phyloP scores from a whole-genome alignment of 768 basidiomycete genomes.

The Amanita brunnescens region DNA sequence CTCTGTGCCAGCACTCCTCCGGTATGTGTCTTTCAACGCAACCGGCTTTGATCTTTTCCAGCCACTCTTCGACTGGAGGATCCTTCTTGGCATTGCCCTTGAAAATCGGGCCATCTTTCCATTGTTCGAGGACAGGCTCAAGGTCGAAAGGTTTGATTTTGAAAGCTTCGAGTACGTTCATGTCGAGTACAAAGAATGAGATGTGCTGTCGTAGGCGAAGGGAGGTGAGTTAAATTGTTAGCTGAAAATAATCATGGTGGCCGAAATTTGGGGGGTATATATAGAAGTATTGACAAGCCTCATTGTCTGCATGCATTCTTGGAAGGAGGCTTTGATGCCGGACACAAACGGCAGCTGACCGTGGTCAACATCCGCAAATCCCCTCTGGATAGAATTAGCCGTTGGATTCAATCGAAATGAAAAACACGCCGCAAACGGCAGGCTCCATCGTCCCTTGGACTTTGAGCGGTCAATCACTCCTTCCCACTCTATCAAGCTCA shows the following conservation, averaged over 20 bases:
- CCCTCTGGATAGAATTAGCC: neutral
- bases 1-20: conserved; percentile 77
- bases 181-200: neutral
- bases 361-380: neutral
- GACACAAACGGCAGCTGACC: conserved; percentile 2
- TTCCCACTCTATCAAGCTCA: neutral
- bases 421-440: conserved; percentile 2
- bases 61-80: conserved; percentile 62
- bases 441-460: neutral
- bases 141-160: conserved; percentile 74
- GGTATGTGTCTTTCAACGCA: conserved; percentile 64
- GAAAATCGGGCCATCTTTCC: conserved; percentile 62
- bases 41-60: conserved; percentile 63
- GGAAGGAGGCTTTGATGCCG: neutral
- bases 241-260: neutral
- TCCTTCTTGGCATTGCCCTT: conserved; percentile 64
- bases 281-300: conserved; percentile 2
- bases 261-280: neutral
- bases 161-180: conserved; percentile 61
- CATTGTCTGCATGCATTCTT: conserved; percentile 8
- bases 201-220: neutral
- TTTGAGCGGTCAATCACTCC: neutral
- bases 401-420: conserved; percentile 3
- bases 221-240: neutral
- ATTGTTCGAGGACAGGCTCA: conserved; percentile 54